Base-by-base conservation (phyloP, 192 early-diverging fungal genomes). In the Thoreauomyces humboldtii region DNA sequence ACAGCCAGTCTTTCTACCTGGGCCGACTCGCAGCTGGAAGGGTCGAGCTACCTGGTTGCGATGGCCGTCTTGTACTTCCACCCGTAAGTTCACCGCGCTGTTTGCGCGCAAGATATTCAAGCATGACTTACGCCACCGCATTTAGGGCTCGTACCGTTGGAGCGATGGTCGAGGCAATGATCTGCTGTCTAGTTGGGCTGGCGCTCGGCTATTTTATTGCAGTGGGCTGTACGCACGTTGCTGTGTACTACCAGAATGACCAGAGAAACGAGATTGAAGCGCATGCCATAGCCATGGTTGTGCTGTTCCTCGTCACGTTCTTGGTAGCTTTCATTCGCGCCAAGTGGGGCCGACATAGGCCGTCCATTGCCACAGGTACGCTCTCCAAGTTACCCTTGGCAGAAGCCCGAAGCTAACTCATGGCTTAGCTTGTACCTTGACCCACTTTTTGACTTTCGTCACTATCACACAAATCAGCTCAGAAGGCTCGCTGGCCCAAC, bases 301-400 rank as follows among this genome's bases (percentile, higher is more conserved):
- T 37, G 5, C 55, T 57, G 2, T 57, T 60, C 31, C 1, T 44
- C 25, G 28, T 36, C 6, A 80, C 77, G 58, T 84, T 77, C 66
- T 29, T 66, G 0, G 35, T 81, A 61, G 79, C 79, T 33, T 81
- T 81, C 42, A 75, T 80, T 60, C 79, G 81, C 61, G 82, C 82
- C 25, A 81, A 81, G 45, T 66, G 28, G 21, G 36, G 24, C n/a
- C 63, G 66, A 11, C 43, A 48, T 17, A 56, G 79, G 9, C 72
- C 75, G 7, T 77, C 82, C 35, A 74, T 84, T 21, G 65, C 53
- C 29, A 81, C 79, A 22, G 82, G 76, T 19, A 73, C 73, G 34
- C n/a, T n/a, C n/a, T n/a, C n/a, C n/a, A n/a, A n/a, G n/a, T n/a
- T n/a, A n/a, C n/a, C n/a, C n/a, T n/a, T n/a, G n/a, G n/a, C n/a